A percentile compares a stretch with the other conserved stretches of the same genome.
Conservation (phyloP, 2,329 filamentous ascomycete species). For the Rhinocladiella mackenziei region DNA sequence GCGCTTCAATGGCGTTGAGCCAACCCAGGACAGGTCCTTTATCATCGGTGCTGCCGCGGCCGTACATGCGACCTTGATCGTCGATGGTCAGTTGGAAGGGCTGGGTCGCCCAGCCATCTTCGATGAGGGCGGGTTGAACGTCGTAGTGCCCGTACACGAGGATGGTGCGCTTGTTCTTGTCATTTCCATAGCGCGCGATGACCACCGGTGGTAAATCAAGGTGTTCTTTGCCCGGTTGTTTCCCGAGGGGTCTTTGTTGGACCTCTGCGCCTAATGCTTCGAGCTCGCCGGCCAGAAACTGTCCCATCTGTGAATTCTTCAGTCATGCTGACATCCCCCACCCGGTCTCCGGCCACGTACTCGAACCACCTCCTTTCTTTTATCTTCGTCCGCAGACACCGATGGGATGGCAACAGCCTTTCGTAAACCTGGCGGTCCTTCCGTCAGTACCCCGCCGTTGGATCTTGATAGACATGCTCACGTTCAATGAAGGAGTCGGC, state of each 20-base stretch:
- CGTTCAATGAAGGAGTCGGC: constrained; percentile 82
- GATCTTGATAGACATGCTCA: constrained; percentile 31
- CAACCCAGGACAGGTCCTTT: constrained; percentile 96
- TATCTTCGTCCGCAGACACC: constrained; percentile 83
- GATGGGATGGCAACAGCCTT: constrained; percentile 95
- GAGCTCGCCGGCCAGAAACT: constrained; percentile 82
- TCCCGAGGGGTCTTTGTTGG: constrained; percentile 79
- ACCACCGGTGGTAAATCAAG: constrained; percentile 91
- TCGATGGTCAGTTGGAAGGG: constrained; percentile 86
- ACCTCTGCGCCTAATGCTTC: constrained; percentile 79
- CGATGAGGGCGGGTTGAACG: constrained; percentile 88
- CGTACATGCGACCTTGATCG: constrained; percentile 91
- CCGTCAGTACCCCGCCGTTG: constrained; percentile 13
- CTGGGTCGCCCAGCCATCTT: constrained; percentile 93
- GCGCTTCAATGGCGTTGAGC: constrained; percentile 96
- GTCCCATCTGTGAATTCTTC: constrained; percentile 63
- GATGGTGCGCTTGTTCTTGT: constrained; percentile 89
- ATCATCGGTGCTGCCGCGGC: constrained; percentile 92
- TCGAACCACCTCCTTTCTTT: constrained; percentile 85
- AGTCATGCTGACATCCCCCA: background rate
- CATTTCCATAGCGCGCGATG: constrained; percentile 84
- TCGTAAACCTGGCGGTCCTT: constrained; percentile 54
- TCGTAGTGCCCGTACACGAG: constrained; percentile 98
- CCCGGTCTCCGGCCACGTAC: constrained; percentile 36
- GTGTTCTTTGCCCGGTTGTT: constrained; percentile 85